Evolutionary conservation across 495 filamentous ascomycete genomes (phyloP).

Genomic region (Neurospora sublineolata): DNA sequence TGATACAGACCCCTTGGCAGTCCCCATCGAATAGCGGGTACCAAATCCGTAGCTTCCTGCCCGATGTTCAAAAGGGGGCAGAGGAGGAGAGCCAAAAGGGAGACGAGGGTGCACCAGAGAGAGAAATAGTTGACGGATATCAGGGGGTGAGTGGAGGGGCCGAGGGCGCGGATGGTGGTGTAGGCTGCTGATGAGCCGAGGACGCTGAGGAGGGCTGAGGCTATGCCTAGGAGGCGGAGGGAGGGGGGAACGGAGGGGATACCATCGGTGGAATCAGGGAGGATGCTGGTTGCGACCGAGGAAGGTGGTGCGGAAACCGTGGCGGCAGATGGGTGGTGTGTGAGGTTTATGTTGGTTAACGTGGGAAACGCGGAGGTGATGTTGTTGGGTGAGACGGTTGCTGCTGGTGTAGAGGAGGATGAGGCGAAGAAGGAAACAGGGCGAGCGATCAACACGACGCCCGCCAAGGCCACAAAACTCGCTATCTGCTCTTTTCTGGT

Average conservation of each 20-base stretch:
- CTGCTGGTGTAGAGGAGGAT: slow-evolving; percentile 2
- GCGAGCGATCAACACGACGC: slow-evolving; percentile 76
- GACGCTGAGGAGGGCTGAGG: slow-evolving; percentile 64
- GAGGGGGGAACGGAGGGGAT: too few species aligned
- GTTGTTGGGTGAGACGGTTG: too few species aligned
- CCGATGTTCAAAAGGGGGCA: slow-evolving; percentile 32
- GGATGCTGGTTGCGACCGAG: too few species aligned
- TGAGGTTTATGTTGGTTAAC: too few species aligned
- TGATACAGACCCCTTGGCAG: slow-evolving; percentile 51
- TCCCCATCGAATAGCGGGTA: slow-evolving; percentile 44
- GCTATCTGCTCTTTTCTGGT: slow-evolving; percentile 67
- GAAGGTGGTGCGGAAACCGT: too few species aligned
- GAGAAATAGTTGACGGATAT: slow-evolving; percentile 84
- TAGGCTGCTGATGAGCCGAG: slow-evolving; percentile 67
- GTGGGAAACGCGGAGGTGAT: too few species aligned
- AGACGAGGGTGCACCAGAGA: slow-evolving; percentile 55
- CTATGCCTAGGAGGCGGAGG: slow-evolving; percentile 62
- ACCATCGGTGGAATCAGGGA: background rate
- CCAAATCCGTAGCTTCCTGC: slow-evolving; percentile 11
- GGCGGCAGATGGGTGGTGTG: too few species aligned
- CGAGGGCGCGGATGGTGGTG: slow-evolving; percentile 76
- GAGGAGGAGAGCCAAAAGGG: slow-evolving; percentile 42
- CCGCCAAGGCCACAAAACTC: slow-evolving; percentile 60
- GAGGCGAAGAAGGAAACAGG: slow-evolving; percentile 50
- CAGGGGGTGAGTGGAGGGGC: slow-evolving; percentile 69